These are phyloP conservation scores for Aspergillus brunneoviolaceus DNA, from an alignment of 2,329 filamentous ascomycete species.

Conservation along the genomic window DNA sequence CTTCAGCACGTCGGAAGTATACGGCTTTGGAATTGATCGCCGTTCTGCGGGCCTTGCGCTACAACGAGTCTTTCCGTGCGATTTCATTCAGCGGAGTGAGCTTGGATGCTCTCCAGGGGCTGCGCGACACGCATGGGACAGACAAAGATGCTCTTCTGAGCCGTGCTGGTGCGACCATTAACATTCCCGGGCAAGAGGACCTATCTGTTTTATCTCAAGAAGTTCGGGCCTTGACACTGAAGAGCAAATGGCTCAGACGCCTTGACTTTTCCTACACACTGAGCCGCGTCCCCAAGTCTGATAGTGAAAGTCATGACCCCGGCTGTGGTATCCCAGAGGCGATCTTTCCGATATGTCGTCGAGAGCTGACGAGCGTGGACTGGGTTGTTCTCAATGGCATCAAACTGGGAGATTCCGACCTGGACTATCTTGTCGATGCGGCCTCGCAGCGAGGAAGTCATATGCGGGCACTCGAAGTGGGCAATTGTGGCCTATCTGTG, in stretches of 20 bases:
- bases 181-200: conserved; percentile 53
- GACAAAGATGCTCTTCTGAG: conserved; percentile 64
- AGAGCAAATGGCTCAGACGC: conserved; percentile 61
- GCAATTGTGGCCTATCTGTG: conserved; percentile 57
- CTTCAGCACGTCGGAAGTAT: conserved; percentile 55
- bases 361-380: conserved; percentile 67
- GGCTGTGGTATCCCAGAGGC: conserved; percentile 70
- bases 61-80: conserved; percentile 67
- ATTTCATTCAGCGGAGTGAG: conserved; percentile 67
- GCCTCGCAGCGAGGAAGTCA: conserved; percentile 64
- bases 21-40: conserved; percentile 64
- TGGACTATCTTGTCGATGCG: conserved; percentile 66
- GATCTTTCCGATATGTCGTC: conserved; percentile 65
- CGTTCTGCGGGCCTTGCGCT: conserved; percentile 67
- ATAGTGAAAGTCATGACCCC: conserved; percentile 53
- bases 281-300: conserved; percentile 54
- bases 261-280: conserved; percentile 67
- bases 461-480: conserved; percentile 66
- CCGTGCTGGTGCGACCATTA: conserved; percentile 57
- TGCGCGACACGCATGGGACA: conserved; percentile 59
- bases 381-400: conserved; percentile 70
- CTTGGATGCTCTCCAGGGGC: conserved; percentile 63
- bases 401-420: conserved; percentile 67
- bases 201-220: conserved; percentile 67
- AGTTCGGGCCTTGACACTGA: conserved; percentile 64